Evolutionary conservation across 2,329 filamentous ascomycete genomes (phyloP), one percentile per base, ranked within the genome.

Genomic region (Lachnellula cervina): DNA sequence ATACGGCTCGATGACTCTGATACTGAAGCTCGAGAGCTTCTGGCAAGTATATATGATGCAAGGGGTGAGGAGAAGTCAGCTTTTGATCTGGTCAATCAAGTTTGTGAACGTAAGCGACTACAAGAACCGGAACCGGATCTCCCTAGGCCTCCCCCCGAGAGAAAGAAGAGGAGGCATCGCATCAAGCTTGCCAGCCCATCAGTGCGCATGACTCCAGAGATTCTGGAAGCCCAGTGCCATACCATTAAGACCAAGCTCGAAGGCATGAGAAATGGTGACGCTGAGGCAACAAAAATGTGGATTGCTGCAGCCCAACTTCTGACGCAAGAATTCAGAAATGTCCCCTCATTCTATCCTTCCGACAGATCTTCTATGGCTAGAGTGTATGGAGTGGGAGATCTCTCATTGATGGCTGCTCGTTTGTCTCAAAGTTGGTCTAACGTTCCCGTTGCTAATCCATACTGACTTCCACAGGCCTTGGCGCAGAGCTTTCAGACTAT

Each of bases 11-110:
- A 95, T 59, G 76, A 84, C 45, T 77, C 83, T 42, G 85, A 87
- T 56, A 84, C 93, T 48, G 86, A 91, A 59, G 89, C 90, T 40
- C 86, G 90, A 40, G 83, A 89, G 32, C 83, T 90, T 64, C 77
- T 97, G 9, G 90, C 90, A 13, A 91, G 88, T 65, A 83, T 97
- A 70, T 96, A 95, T 66, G 90, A 95, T 69, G 83, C 80, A 60
- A 80, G 81, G 45, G 85, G 85, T 59, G 83, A 87, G 72, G 84
- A 81, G 21, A 87, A 91, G 65, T 84, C 90, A 65, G 91, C 91
- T 1, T 82, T 91, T 56, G 84, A 88, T 57, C 81, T 91, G 50
- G 83, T 89, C 49, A 87, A 87, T 35, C 87, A 95, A 68, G 85
- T 89, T 8, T 80, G 93, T 63, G 77, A 82, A 34, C 74, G 91